Base-by-base conservation (phyloP, 371 early-diverging fungal species). In the Lichtheimia ornata region DNA sequence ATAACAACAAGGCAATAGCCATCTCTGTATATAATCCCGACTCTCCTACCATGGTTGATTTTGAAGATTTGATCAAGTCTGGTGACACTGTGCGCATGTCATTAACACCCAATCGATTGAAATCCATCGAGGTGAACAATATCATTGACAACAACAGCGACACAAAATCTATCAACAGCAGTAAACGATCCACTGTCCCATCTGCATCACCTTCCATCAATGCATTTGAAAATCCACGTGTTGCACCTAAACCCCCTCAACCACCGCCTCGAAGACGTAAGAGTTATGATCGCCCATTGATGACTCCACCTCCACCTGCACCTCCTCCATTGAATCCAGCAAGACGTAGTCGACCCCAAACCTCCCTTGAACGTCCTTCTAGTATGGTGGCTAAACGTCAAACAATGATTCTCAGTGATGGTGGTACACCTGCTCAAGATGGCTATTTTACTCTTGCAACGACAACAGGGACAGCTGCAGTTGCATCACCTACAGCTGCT, bases 81-180 rank as follows among this genome's bases (percentile, higher is more conserved):
- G 83, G 82, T 41, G 74, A 77, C 30, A 87, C 87, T 1, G 79
- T 81, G 67, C 77, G 81, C 45, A 81, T 87, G 5, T 77, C 83
- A 12, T 59, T 87, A 27, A 87, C 87, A 13, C 87, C 87, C 9
- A 84, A 79, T 64, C 73, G 87, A 56, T 64, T 87, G 24, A 74
- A 71, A 35, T 83, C 85, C 1, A 84, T 87, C 50, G 87, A 87
- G 61, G 30, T 56, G 24, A 56, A 56, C 22, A 17, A 43, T 53
- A 42, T 25, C 47, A 17, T 47, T 27, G 17, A 50, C 53, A 15
- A 44, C 24, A 41, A 14, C 53, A 44, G 17, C 44, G 24, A 20
- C 24, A 57, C 22, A 50, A 57, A 52, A 27, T 14, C 9, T 12
- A 45, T 14, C 54, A 54, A 17, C 53, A 61, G 53, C 53, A 53